Base-by-base conservation (phyloP, 2,329 filamentous ascomycete genomes). In the Daldinia sp. region DNA sequence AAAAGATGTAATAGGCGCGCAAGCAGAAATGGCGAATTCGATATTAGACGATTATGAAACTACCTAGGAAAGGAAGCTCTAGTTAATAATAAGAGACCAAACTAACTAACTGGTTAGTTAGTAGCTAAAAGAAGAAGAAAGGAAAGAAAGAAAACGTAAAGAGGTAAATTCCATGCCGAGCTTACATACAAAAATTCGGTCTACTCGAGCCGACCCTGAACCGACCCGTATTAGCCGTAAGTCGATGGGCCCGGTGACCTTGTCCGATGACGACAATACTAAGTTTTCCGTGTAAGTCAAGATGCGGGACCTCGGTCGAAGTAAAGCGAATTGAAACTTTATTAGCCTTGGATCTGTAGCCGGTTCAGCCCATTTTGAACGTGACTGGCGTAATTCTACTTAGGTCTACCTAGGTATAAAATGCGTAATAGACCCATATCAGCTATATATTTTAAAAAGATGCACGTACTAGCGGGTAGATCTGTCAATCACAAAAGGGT, bases 301-400 rank as follows among this genome's bases (percentile, higher is more conserved):
- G 19, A 15, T 45, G 13, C 7, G 39, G 50, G 50, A 61, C 62
- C 62, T 64, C 62, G 62, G 62, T 58, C 37, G 23, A 59, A 55
- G 29, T 4, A 29, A 50, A 30, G 51, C 21, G 53, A 34, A 21
- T 21, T 45, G 39, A n/a, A 39, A 49, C n/a, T 19, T 23, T n/a
- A n/a, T 32, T 48, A 9, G 27, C 7, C 19, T 51, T 50, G 1
- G 3, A 9, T 50, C 30, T 41, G 6, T 50, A 43, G 25, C 54
- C 49, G 49, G 51, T 23, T 54, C 49, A 35, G 27, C 41, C 35
- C 23, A 19, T 32, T 13, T 30, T 39, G 10, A 59, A 47, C 1
- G 4, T 19, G 37, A 45, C 39, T n/a, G n/a, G n/a, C n/a, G n/a
- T n/a, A n/a, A n/a, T n/a, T n/a, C n/a, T n/a, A n/a, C n/a, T n/a